Evolutionary conservation across 805 yeast genomes (phyloP).

Genomic region (Kuraishia ogatae): DNA sequence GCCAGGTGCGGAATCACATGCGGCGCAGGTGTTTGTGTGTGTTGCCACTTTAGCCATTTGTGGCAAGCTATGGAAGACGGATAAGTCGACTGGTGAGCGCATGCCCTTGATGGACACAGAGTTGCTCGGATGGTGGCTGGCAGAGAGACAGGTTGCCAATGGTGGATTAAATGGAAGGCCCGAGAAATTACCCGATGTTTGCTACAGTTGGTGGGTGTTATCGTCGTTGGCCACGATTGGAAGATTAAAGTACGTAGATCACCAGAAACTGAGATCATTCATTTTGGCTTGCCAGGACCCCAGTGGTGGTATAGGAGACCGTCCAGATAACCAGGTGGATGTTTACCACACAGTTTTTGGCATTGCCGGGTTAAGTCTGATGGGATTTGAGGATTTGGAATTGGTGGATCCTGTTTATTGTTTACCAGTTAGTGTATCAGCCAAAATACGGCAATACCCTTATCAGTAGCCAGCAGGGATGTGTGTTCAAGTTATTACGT

Average conservation of each 20-base stretch:
- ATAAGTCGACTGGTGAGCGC: constrained; percentile 25
- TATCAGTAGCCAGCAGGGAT: constrained; percentile 7
- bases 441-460: constrained; percentile 20
- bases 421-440: constrained; percentile 49
- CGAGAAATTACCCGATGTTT: constrained; percentile 92
- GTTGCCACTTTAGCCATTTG: constrained; percentile 72
- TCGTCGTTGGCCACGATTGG: constrained; percentile 63
- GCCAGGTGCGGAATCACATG: constrained; percentile 94
- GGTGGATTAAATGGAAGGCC: constrained; percentile 98
- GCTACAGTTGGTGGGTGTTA: constrained; percentile 97
- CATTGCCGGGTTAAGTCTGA: constrained; percentile 74
- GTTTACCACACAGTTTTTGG: constrained; percentile 92
- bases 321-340: constrained; percentile 87
- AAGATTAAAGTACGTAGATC: constrained; percentile 72
- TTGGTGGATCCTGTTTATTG: constrained; percentile 82
- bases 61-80: constrained; percentile 28
- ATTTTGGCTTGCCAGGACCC: constrained; percentile 73
- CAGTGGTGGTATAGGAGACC: constrained; percentile 86
- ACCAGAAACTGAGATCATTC: constrained; percentile 49
- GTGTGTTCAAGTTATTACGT: neutral
- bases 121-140: constrained; percentile 72
- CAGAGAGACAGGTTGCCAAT: constrained; percentile 76
- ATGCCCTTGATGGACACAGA: constrained; percentile 38
- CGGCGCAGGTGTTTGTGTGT: constrained; percentile 87
- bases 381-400: constrained; percentile 52